Base-by-base conservation (phyloP, 2,329 filamentous ascomycete species). In the Fusarium keratoplasticum region DNA sequence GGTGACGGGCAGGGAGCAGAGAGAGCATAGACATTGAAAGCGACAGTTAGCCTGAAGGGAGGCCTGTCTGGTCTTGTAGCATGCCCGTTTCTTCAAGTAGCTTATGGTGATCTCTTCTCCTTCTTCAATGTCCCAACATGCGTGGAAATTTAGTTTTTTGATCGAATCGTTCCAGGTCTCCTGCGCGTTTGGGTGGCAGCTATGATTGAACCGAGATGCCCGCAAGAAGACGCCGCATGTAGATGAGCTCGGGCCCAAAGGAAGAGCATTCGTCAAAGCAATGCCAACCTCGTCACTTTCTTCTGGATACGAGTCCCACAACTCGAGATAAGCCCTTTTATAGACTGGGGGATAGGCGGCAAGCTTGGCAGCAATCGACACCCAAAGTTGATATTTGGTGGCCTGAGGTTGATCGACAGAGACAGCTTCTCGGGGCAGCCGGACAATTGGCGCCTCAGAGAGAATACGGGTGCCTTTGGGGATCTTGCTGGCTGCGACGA, bases 141-240 rank as follows among this genome's bases (percentile, higher is more conserved):
- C 74, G 40, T 81, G 77, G 7, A 81, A 25, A 0, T 74, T 80
- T 11, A 75, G 50, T 16, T 71, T 66, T 6, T 69, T 36, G 11
- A 73, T 64, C 4, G 65, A 50, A 2, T 61, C 62, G n/a, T 76
- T 79, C 77, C 78, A 81, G 4, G 58, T 64, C 18, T 74, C 68
- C 47, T 77, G 75, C 1, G 77, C 74, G 55, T 81, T 81, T 5
- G 70, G 70, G 1, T 47, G 54, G 64, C 79, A 82, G 9, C 77
- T 76, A 47, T 81, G 80, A 14, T 82, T 82, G 59, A 82, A 68
- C 0, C 76, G 76, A 10, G 73, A 75, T 10, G 75, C 69, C 7
- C 67, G 22, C 8, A 72, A 61, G 52, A 79, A 79, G 6, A 80
- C 33, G 31, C 72, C 75, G 6, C 42, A 59, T n/a, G 47, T 31